phyloP scores from a whole-genome alignment of 2,329 filamentous ascomycete genomes.

The Blastomyces percursus region DNA sequence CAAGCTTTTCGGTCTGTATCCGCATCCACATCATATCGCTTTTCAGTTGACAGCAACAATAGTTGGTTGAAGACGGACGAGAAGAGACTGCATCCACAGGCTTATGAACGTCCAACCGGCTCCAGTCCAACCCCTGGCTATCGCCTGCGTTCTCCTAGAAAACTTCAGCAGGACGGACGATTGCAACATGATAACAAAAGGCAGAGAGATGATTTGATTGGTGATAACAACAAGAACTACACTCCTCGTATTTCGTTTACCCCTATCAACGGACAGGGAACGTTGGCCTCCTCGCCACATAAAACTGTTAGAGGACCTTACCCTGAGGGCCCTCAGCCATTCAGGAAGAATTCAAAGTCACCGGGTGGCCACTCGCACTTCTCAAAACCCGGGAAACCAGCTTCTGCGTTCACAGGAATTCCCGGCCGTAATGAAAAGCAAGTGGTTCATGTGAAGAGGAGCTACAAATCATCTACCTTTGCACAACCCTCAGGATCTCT shows the following conservation, averaged over 20 bases:
- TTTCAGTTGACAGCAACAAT: not conserved
- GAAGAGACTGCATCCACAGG: not conserved
- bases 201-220: not conserved
- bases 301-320: not conserved
- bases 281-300: not conserved
- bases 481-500: constrained; percentile 17
- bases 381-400: not conserved
- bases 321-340: not conserved
- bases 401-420: constrained; percentile 1
- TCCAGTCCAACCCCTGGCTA: constrained; percentile 11
- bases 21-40: not conserved
- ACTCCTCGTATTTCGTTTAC: not conserved
- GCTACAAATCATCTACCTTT: not conserved
- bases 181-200: not conserved
- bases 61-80: constrained; percentile 12
- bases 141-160: constrained; percentile 1
- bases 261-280: not conserved
- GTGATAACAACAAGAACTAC: not conserved
- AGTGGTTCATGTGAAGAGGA: not conserved
- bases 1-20: not conserved
- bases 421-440: not conserved
- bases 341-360: not conserved
- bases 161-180: not conserved
- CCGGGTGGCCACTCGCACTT: not conserved
- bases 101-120: constrained; percentile 2